Base-by-base conservation (phyloP, 176 grass and related monocot genomes). In the Luzula sylvatica region DNA sequence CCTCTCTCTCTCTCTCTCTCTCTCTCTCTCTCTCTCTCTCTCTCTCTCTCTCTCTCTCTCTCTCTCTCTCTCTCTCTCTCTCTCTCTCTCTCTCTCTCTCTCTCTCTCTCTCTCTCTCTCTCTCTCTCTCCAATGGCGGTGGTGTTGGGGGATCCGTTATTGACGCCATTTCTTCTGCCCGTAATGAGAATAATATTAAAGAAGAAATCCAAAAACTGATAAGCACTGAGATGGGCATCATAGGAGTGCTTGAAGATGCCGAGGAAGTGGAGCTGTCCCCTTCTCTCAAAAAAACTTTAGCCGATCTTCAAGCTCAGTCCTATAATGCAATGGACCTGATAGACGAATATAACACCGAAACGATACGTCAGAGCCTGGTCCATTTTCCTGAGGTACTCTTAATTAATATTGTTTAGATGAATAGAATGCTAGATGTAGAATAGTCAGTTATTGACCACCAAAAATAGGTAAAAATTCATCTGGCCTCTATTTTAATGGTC, bases 301-400 rank as follows among this genome's bases (percentile, higher is more conserved):
- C 3, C 3, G 8, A 24, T 0, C 56, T 83, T 39, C 61, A 58
- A 49, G 56, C 72, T 43, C 28, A 32, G 2, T 63, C 52, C 1
- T 77, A 77, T 13, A 9, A 72, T 1, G 68, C 43, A 6, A 14
- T 52, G 1, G 80, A 83, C 15, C 11, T 73, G 1, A 11, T 83
- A 32, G 78, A 83, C 39, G 56, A 78, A 0, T 18, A 44, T n/a
- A 14, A n/a, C n/a, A n/a, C n/a, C n/a, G n/a, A n/a, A n/a, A n/a
- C n/a, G n/a, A n/a, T n/a, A n/a, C n/a, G n/a, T n/a, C n/a, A n/a
- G n/a, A n/a, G n/a, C n/a, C n/a, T n/a, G n/a, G n/a, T n/a, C n/a
- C n/a, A n/a, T n/a, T n/a, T n/a, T n/a, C n/a, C n/a, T n/a, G n/a
- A n/a, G n/a, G n/a, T n/a, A n/a, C n/a, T n/a, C n/a, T n/a, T n/a